Conservation (phyloP, 805 yeast genomes). For the Candida sphagnicola region DNA sequence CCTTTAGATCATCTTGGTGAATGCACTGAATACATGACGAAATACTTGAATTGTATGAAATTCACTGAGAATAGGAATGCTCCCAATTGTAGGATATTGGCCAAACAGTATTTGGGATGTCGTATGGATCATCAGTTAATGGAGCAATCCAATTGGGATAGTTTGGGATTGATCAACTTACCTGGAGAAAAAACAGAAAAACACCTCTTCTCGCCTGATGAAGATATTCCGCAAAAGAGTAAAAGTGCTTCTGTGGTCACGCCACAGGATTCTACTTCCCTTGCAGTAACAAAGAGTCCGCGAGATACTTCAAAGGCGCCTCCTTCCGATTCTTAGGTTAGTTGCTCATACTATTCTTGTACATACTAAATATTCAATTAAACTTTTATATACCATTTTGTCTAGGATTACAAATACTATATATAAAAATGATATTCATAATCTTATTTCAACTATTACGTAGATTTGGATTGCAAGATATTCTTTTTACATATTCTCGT, state of each 20-base stretch:
- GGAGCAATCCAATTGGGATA: conserved; percentile 41
- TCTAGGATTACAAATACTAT: too few species aligned
- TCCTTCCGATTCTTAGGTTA: too few species aligned
- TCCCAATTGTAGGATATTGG: conserved; percentile 82
- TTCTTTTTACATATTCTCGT: too few species aligned
- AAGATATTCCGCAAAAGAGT: not conserved
- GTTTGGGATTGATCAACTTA: conserved; percentile 38
- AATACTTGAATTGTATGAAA: conserved; percentile 75
- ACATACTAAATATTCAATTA: too few species aligned
- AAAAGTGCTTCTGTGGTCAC: conserved; percentile 9
- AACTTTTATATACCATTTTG: too few species aligned
- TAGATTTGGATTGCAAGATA: too few species aligned
- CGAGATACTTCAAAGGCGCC: too few species aligned
- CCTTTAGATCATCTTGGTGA: conserved; percentile 89
- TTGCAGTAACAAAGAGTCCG: too few species aligned
- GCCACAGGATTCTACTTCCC: conserved; percentile 1
- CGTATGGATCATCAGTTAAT: conserved; percentile 72
- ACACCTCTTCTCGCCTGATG: conserved; percentile 4
- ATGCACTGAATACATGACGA: conserved; percentile 70
- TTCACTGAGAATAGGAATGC: conserved; percentile 79
- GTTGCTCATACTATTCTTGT: too few species aligned
- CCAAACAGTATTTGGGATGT: conserved; percentile 78
- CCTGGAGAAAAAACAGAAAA: conserved; percentile 27
- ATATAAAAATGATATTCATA: too few species aligned
- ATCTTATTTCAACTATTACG: too few species aligned